A percentile compares a stretch with the other conserved stretches of the same genome.
These are phyloP conservation scores for Centella asiatica DNA, from an alignment of 129 eudicot genomes.

Conservation along the genomic window DNA sequence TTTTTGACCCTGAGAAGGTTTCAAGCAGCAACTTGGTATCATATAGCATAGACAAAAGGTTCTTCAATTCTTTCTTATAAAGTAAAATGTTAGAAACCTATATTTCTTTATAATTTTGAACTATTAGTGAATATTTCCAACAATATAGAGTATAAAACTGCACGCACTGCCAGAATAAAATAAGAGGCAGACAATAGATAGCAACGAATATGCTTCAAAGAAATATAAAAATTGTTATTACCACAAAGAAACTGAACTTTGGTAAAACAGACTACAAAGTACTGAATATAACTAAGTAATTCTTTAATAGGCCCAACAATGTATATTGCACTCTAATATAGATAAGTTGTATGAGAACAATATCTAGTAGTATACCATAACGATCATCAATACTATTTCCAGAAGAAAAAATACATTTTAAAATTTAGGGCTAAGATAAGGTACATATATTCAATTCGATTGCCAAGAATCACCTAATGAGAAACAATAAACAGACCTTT, in stretches of 20 bases:
- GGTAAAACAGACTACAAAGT: too few relatives aligned
- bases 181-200: too few relatives aligned
- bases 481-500: background rate
- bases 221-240: too few relatives aligned
- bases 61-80: too few relatives aligned
- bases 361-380: background rate
- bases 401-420: background rate
- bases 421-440: background rate
- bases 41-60: background rate
- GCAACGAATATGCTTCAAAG: too few relatives aligned
- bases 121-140: background rate
- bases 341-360: too few relatives aligned
- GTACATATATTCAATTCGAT: background rate
- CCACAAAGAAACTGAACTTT: too few relatives aligned
- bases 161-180: too few relatives aligned
- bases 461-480: background rate
- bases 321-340: too few relatives aligned
- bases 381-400: background rate
- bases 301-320: too few relatives aligned
- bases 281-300: too few relatives aligned
- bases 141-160: too few relatives aligned
- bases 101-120: background rate
- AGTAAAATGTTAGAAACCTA: background rate
- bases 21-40: background rate
- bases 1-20: slow-evolving; percentile 42